Evolutionary conservation across 1,284 basidiomycete species (phyloP).

Genomic region (Microbotryomycetes sp.): DNA sequence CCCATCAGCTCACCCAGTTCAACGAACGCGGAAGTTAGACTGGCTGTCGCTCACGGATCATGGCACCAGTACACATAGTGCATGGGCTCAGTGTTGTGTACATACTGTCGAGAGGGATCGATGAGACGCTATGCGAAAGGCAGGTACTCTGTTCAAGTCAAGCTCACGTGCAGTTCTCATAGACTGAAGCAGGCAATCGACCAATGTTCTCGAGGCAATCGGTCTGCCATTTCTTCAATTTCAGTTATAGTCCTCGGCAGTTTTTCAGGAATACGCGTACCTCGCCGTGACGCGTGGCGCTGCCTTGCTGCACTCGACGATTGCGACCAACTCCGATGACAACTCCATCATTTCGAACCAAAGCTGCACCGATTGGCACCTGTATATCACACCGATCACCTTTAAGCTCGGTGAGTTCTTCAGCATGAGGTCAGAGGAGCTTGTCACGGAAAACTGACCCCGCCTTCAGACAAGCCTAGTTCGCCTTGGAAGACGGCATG

Average conservation of each 20-base stretch:
- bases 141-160: background rate
- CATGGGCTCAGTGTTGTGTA: constrained; percentile 34
- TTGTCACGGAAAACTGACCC: too few relatives aligned
- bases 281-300: constrained; percentile 26
- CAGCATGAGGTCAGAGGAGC: too few relatives aligned
- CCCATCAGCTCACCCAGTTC: too few relatives aligned
- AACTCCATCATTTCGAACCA: constrained; percentile 22
- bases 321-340: constrained; percentile 31
- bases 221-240: constrained; percentile 12
- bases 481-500: constrained; percentile 26
- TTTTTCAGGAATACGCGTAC: constrained; percentile 1
- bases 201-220: constrained; percentile 35
- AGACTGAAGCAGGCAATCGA: constrained; percentile 31
- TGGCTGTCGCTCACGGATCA: constrained; percentile 14
- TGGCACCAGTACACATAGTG: constrained; percentile 34
- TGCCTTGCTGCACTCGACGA: constrained; percentile 23
- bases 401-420: too few relatives aligned
- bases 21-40: too few relatives aligned
- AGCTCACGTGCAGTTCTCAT: constrained; percentile 35
- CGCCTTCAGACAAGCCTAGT: constrained; percentile 17
- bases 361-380: constrained; percentile 27
- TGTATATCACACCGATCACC: too few relatives aligned
- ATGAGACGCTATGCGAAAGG: background rate
- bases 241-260: too few relatives aligned
- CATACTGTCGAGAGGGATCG: constrained; percentile 7